Base-by-base conservation (phyloP, 805 yeast genomes). In the Wickerhamiella qilinensis region DNA sequence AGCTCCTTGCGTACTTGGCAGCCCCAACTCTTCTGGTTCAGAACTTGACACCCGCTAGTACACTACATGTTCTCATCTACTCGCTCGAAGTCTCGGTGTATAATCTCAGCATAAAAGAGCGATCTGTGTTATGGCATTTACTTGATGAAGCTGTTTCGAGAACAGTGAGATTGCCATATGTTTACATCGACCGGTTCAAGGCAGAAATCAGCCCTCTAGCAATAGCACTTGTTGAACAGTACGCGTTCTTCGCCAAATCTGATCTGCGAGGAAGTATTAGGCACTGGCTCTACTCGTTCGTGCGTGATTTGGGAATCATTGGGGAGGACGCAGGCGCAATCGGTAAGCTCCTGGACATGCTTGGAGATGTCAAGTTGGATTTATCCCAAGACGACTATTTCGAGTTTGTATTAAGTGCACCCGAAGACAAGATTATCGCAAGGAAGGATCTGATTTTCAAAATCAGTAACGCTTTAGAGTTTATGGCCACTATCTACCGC, bases 101-200 rank as follows among this genome's bases (percentile, higher is more conserved):
- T 1, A 14, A 12, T 7, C 14, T 42, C 3, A 40, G 35, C 8
- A 18, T 17, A 1, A 37, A 35, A 4, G 49, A 51, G 28, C 24
- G 54, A 21, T 50, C 48, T 1, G 59, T 60, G 29, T 51, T 84
- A 2, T 77, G 83, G 77, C 61, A 60, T 9, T 54, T 83, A 22
- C 45, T 88, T 5, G 94, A 88, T 52, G 91, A 86, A 54, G 62
- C 83, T 0, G 65, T 84, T 22, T 64, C 83, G 1, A 68, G 95
- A 44, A 67, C 77, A 43, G 68, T 77, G 28, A 68, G 71, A 44
- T 58, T 84, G 0, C 96, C 97, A 0, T 91, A 79, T 59, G 84
- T 81, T 52, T 88, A 85, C 48, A 68, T 83, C 38, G 96, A 88
- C 52, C 44, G 55, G 38, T 64, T 73, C 24, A 49, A 50, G n/a